Conservation (phyloP, 2,329 filamentous ascomycete genomes). For the Aspergillus sp. region DNA sequence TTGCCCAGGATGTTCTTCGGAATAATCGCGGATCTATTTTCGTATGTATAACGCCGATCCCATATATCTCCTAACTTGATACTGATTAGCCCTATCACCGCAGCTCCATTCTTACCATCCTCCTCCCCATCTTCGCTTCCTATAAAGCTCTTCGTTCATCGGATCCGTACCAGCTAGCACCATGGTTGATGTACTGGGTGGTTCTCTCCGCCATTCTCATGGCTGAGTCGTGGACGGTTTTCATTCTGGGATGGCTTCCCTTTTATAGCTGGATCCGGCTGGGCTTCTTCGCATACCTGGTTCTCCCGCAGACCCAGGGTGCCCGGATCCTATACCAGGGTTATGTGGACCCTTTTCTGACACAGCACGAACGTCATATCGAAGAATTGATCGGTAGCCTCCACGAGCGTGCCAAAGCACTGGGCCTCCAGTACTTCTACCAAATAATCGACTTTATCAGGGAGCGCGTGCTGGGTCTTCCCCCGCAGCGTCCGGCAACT, state of each 20-base stretch:
- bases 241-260: constrained; percentile 85
- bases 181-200: constrained; percentile 99
- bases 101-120: constrained; percentile 82
- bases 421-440: constrained; percentile 75
- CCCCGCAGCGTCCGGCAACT: constrained; percentile 56
- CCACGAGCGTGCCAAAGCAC: constrained; percentile 74
- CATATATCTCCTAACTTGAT: background rate
- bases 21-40: constrained; percentile 73
- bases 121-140: constrained; percentile 94
- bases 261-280: constrained; percentile 93
- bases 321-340: constrained; percentile 81
- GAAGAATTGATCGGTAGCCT: constrained; percentile 82
- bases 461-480: constrained; percentile 76
- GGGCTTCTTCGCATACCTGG: constrained; percentile 85
- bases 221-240: constrained; percentile 82
- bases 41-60: constrained; percentile 55
- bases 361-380: constrained; percentile 82
- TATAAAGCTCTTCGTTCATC: constrained; percentile 96
- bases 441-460: constrained; percentile 69
- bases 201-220: constrained; percentile 79
- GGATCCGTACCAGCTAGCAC: constrained; percentile 82
- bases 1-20: constrained; percentile 69
- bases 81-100: constrained; percentile 12
- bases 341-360: constrained; percentile 83
- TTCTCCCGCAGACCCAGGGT: constrained; percentile 96